Evolutionary conservation across 352 stramenopile species (phyloP).

Genomic region (Blastocystis sp.): DNA sequence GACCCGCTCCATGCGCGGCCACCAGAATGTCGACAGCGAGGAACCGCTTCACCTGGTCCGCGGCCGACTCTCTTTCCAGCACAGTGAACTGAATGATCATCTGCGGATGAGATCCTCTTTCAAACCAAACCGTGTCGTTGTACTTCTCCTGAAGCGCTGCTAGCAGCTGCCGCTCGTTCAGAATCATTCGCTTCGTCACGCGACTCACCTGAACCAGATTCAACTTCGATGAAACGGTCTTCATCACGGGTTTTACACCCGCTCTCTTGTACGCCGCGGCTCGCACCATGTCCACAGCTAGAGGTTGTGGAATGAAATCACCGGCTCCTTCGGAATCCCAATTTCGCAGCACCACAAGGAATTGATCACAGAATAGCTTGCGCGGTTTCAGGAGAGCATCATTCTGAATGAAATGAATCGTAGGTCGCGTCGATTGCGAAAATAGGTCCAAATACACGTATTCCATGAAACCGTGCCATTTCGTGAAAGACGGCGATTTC

Average conservation of each 20-base stretch:
- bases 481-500: not conserved
- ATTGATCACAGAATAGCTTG: constrained; percentile 3
- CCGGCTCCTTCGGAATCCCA: constrained; percentile 41
- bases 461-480: constrained; percentile 57
- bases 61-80: constrained; percentile 19
- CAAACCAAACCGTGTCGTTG: too few relatives aligned
- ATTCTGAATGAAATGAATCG: constrained; percentile 6
- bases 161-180: constrained; percentile 45
- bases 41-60: constrained; percentile 56
- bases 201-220: constrained; percentile 27
- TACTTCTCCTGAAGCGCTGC: not conserved
- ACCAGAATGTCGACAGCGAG: constrained; percentile 28
- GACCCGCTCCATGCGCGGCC: constrained; percentile 36
- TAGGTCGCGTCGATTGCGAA: not conserved
- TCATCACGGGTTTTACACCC: constrained; percentile 1
- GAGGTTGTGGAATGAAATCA: constrained; percentile 45
- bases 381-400: not conserved
- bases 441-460: constrained; percentile 68
- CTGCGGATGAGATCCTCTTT: not conserved
- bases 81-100: not conserved
- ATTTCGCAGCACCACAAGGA: constrained; percentile 33
- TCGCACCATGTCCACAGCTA: constrained; percentile 47
- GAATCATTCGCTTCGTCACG: constrained; percentile 29
- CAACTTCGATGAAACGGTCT: not conserved
- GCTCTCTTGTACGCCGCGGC: constrained; percentile 28